Conservation (phyloP, 202 grass and related monocot genomes). For the Eragrostis tef region DNA sequence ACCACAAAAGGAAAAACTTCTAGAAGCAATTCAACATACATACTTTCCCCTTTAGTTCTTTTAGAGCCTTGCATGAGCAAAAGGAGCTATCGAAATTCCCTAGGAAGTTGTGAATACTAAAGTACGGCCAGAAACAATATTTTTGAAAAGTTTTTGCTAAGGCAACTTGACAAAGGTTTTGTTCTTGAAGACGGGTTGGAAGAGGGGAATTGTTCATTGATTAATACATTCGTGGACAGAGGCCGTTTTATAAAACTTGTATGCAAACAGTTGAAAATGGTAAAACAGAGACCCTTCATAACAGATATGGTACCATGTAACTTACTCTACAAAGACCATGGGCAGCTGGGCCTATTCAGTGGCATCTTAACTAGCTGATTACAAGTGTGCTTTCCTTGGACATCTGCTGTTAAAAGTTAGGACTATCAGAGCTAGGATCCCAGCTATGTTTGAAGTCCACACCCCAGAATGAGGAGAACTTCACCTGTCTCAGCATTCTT, state of each 20-base stretch:
- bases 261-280: constrained; percentile 4
- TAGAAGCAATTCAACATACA: not conserved
- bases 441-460: not conserved
- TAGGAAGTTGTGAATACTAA: not conserved
- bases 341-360: not conserved
- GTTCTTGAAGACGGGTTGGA: not conserved
- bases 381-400: not conserved
- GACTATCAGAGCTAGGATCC: not conserved
- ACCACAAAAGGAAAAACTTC: not conserved
- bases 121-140: not conserved
- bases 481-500: not conserved
- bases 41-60: not conserved
- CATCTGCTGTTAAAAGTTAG: not conserved
- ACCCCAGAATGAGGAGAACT: not conserved
- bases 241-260: not conserved
- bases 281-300: not conserved
- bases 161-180: not conserved
- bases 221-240: not conserved
- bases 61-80: not conserved
- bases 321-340: not conserved
- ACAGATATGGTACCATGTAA: constrained; percentile 2
- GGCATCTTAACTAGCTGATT: constrained; percentile 11
- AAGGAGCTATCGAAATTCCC: constrained; percentile 12
- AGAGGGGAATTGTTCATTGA: not conserved
- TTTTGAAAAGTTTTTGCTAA: not conserved